Evolutionary conservation across 345 rosid genomes (phyloP).

Genomic region (Firmiana major): DNA sequence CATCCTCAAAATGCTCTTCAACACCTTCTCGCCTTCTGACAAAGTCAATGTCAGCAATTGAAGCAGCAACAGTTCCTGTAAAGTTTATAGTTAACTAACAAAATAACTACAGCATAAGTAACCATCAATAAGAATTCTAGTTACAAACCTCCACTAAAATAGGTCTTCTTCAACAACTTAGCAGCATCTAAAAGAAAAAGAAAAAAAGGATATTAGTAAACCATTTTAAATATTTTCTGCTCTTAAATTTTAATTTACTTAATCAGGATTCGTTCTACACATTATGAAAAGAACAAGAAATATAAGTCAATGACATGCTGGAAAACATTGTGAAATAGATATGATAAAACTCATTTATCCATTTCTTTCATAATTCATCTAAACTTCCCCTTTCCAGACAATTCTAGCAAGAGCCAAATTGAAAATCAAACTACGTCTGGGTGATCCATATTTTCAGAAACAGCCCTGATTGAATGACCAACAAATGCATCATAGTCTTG

Average conservation of each 20-base stretch:
- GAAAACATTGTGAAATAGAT: not conserved
- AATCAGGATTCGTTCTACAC: not conserved
- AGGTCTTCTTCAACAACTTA: slow-evolving; percentile 72
- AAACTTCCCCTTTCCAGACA: not conserved
- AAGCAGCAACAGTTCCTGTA: slow-evolving; percentile 89
- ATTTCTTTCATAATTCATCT: not conserved
- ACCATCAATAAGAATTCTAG: slow-evolving; percentile 12
- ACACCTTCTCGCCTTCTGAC: slow-evolving; percentile 80
- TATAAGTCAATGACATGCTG: not conserved
- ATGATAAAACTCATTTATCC: not conserved
- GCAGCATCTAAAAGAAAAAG: slow-evolving; percentile 57
- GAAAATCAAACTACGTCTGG: not conserved
- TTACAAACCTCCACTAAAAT: slow-evolving; percentile 91
- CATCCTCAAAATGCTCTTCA: slow-evolving; percentile 92
- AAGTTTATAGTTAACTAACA: slow-evolving; percentile 11
- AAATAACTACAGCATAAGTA: not conserved
- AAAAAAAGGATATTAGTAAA: not conserved
- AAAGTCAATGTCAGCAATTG: slow-evolving; percentile 93
- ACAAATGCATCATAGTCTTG: not conserved
- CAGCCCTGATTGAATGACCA: not conserved
- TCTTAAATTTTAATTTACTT: not conserved
- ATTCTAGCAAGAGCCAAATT: not conserved
- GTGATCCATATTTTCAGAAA: not conserved
- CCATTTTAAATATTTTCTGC: not conserved
- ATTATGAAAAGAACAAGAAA: not conserved